Evolutionary conservation across 2,329 filamentous ascomycete genomes (phyloP).

Genomic region (Xylaria sp.): DNA sequence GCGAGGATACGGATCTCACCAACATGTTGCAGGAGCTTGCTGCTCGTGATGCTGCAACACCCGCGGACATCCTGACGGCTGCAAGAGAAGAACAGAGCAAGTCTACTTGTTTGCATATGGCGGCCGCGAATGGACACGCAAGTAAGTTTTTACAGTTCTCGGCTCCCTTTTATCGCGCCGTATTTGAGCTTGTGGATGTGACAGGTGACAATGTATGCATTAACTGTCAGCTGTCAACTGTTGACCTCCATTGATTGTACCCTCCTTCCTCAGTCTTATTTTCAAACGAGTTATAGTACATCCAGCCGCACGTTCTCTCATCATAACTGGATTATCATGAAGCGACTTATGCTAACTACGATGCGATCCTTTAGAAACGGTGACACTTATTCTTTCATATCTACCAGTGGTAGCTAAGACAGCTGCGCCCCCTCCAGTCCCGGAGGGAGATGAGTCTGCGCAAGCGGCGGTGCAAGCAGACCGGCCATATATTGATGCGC

Average conservation of each 20-base stretch:
- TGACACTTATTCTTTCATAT: slow-evolving; percentile 48
- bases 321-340: background rate
- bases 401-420: slow-evolving; percentile 34
- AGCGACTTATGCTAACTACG: slow-evolving; percentile 24
- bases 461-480: slow-evolving; percentile 53
- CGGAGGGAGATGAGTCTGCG: slow-evolving; percentile 41
- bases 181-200: background rate
- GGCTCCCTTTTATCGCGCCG: background rate
- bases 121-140: slow-evolving; percentile 86
- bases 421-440: slow-evolving; percentile 7
- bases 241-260: background rate
- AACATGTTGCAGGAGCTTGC: slow-evolving; percentile 68
- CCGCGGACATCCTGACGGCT: slow-evolving; percentile 72
- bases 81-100: slow-evolving; percentile 80
- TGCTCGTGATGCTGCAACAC: slow-evolving; percentile 66
- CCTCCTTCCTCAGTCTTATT: background rate
- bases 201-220: slow-evolving; percentile 10
- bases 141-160: slow-evolving; percentile 62
- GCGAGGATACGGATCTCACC: slow-evolving; percentile 77
- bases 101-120: slow-evolving; percentile 90
- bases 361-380: slow-evolving; percentile 51
- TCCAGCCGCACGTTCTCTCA: background rate
- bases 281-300: background rate
- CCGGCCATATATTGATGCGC: slow-evolving; percentile 67
- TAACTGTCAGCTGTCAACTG: slow-evolving; percentile 13